phyloP scores from a whole-genome alignment of 345 rosid species.

The Diplotaxis tenuifolia region DNA sequence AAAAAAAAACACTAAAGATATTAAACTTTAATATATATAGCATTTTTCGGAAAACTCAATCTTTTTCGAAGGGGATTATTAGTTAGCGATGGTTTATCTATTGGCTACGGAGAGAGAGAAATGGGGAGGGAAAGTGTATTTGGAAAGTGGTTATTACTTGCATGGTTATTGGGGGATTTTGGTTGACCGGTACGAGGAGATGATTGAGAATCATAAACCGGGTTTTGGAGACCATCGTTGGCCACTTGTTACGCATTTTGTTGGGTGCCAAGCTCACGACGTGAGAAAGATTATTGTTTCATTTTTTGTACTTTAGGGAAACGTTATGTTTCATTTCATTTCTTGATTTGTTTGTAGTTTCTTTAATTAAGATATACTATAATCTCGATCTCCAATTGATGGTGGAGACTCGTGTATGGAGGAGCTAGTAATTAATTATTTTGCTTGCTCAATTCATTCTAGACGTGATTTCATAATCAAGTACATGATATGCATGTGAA shows the following conservation, averaged over 20 bases:
- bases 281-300: not conserved
- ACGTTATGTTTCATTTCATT: not conserved
- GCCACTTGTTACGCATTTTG: conserved; percentile 81
- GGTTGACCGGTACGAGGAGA: conserved; percentile 70
- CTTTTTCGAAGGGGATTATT: conserved; percentile 74
- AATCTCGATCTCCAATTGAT: conserved; percentile 17
- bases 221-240: conserved; percentile 71
- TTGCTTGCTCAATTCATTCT: conserved; percentile 1
- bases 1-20: too few relatives aligned
- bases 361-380: not conserved
- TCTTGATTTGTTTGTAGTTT: too few relatives aligned
- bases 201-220: conserved; percentile 63
- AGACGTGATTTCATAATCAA: not conserved
- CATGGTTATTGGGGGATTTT: conserved; percentile 75
- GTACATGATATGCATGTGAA: not conserved
- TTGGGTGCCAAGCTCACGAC: conserved; percentile 50
- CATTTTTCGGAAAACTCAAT: too few relatives aligned
- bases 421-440: not conserved
- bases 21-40: too few relatives aligned
- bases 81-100: conserved; percentile 66
- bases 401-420: conserved; percentile 10
- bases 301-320: conserved; percentile 4
- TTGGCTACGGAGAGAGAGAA: conserved; percentile 56
- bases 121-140: conserved; percentile 70
- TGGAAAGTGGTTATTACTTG: conserved; percentile 67